Evolutionary conservation across 192 early-diverging fungal genomes (phyloP).

Genomic region (Phlyctochytrium arcticum): DNA sequence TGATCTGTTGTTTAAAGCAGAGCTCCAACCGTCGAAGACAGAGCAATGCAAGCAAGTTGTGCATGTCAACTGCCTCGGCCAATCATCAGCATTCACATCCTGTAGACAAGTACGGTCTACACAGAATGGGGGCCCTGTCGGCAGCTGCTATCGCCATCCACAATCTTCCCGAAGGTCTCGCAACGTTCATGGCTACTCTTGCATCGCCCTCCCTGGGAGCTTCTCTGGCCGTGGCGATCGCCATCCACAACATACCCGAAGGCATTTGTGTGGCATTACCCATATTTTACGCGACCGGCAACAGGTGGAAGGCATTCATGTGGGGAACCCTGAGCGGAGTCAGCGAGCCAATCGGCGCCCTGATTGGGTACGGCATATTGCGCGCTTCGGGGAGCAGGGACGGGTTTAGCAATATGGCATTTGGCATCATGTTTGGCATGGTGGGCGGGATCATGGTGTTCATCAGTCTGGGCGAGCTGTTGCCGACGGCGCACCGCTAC

Average conservation of each 20-base stretch:
- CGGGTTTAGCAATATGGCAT: slow-evolving; percentile 7
- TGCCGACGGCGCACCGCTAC: slow-evolving; percentile 32
- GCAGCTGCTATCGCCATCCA: slow-evolving; percentile 26
- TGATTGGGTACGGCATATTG: slow-evolving; percentile 27
- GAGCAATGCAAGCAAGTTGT: no score
- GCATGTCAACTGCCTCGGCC: no score
- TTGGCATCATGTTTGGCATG: slow-evolving; percentile 29
- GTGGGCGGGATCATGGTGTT: slow-evolving; percentile 45
- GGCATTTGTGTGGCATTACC: slow-evolving; percentile 49
- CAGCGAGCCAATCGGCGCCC: slow-evolving; percentile 38
- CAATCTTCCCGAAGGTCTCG: slow-evolving; percentile 44
- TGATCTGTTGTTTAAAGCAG: no score
- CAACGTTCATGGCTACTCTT: slow-evolving; percentile 35
- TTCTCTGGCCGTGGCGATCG: slow-evolving; percentile 41
- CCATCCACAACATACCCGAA: slow-evolving; percentile 45
- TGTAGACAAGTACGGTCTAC: no score
- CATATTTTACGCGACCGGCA: slow-evolving; percentile 29
- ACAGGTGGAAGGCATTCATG: slow-evolving; percentile 26
- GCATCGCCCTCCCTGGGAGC: slow-evolving; percentile 27
- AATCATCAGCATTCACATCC: background rate
- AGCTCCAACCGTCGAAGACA: no score
- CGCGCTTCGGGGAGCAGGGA: background rate
- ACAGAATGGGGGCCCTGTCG: background rate
- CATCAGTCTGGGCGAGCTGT: slow-evolving; percentile 41
- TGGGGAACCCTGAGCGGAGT: slow-evolving; percentile 42